phyloP scores from a whole-genome alignment of 768 basidiomycete genomes.

The Tricholoma hemisulphureum region DNA sequence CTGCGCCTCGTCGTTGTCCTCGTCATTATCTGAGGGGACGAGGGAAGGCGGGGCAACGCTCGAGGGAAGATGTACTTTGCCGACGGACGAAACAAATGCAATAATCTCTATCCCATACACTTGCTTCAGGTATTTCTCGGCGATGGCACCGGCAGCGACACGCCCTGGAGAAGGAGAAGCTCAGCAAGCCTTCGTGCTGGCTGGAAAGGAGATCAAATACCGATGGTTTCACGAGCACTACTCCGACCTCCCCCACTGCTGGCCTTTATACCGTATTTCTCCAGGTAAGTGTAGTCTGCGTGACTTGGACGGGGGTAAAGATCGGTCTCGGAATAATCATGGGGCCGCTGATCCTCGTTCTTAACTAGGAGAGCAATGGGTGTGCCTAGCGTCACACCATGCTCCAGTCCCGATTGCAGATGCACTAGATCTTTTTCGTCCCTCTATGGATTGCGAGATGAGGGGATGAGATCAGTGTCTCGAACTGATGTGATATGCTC shows the following conservation, averaged over 20 bases:
- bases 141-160: constrained; percentile 97
- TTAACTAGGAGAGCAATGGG: constrained; percentile 95
- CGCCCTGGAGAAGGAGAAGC: constrained; percentile 53
- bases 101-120: constrained; percentile 93
- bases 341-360: constrained; percentile 97
- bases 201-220: constrained; percentile 36
- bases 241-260: constrained; percentile 95
- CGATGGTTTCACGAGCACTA: constrained; percentile 95
- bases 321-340: constrained; percentile 98
- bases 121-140: constrained; percentile 88
- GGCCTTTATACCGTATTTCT: constrained; percentile 97
- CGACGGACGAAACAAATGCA: constrained; percentile 95
- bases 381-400: constrained; percentile 93
- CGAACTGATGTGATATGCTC: not conserved
- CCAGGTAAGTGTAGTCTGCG: constrained; percentile 96
- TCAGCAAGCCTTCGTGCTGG: not conserved
- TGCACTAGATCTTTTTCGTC: constrained; percentile 95
- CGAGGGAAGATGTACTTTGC: constrained; percentile 82
- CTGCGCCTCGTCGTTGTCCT: constrained; percentile 60
- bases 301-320: constrained; percentile 96
- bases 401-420: constrained; percentile 91
- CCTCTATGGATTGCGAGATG: constrained; percentile 49
- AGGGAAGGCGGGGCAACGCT: constrained; percentile 39
- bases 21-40: constrained; percentile 35
- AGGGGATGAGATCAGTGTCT: not conserved